Conservation (phyloP, 257 asterid species). For the Nicotiana tomentosiformis region DNA sequence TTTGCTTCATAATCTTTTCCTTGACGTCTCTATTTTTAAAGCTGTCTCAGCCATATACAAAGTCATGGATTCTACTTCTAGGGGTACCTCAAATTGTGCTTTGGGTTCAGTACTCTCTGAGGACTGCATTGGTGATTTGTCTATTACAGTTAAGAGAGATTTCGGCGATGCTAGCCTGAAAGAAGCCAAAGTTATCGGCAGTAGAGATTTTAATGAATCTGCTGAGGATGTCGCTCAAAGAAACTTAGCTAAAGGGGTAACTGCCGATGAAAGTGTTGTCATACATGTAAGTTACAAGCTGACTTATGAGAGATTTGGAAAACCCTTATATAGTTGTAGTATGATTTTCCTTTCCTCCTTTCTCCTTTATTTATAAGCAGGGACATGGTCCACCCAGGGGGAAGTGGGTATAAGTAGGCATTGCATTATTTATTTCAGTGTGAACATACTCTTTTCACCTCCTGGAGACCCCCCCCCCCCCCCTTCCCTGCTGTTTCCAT, state of each 20-base stretch:
- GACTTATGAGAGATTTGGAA: not conserved
- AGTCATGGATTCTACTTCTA: slow-evolving; percentile 43
- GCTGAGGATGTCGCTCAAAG: slow-evolving; percentile 55
- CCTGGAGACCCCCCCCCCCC: not conserved
- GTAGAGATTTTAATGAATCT: slow-evolving; percentile 34
- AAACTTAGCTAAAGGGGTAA: slow-evolving; percentile 84
- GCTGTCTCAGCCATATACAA: slow-evolving; percentile 80
- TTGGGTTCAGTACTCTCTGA: slow-evolving; percentile 60
- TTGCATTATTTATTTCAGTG: not conserved
- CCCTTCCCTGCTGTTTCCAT: not conserved
- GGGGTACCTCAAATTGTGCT: slow-evolving; percentile 26
- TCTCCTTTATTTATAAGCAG: not conserved
- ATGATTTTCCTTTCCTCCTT: not conserved
- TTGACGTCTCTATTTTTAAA: slow-evolving; percentile 74
- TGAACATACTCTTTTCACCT: slow-evolving; percentile 3
- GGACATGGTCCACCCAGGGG: not conserved
- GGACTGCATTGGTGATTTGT: slow-evolving; percentile 64
- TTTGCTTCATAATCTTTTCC: slow-evolving; percentile 88
- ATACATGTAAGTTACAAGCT: slow-evolving; percentile 55
- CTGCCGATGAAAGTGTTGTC: slow-evolving; percentile 92
- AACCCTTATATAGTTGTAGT: not conserved
- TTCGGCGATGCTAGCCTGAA: slow-evolving; percentile 53
- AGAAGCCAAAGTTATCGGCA: slow-evolving; percentile 45
- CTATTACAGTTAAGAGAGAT: slow-evolving; percentile 63
- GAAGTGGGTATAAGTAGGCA: not conserved